phyloP scores from a whole-genome alignment of 257 asterid species.

The Solanum sejunctum region DNA sequence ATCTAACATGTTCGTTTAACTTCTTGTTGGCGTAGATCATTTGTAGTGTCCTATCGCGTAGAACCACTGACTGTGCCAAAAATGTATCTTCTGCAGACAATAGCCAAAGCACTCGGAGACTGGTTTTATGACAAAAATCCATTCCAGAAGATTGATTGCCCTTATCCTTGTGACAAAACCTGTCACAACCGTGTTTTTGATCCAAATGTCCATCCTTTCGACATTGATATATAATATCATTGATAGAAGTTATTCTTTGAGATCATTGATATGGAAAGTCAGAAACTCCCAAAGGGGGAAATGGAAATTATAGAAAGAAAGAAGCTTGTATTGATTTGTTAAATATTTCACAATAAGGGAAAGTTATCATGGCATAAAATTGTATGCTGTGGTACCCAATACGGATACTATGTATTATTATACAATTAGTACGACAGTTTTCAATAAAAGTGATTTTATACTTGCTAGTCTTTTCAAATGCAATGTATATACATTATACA shows the following conservation, averaged over 20 bases:
- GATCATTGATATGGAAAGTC: background rate
- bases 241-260: background rate
- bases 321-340: background rate
- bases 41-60: background rate
- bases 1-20: background rate
- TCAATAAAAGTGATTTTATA: background rate
- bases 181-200: slow-evolving; percentile 70
- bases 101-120: slow-evolving; percentile 77
- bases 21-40: background rate
- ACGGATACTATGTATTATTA: background rate
- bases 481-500: background rate
- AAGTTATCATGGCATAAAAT: background rate
- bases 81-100: slow-evolving; percentile 33
- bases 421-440: background rate
- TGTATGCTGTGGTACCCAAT: background rate
- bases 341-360: background rate
- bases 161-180: slow-evolving; percentile 81
- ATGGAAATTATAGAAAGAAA: background rate
- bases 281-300: background rate
- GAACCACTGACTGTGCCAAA: background rate
- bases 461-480: background rate
- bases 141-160: slow-evolving; percentile 68
- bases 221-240: background rate
- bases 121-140: slow-evolving; percentile 65
- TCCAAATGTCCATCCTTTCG: slow-evolving; percentile 15